Percentiles rank a stretch among this genome's conserved stretches.
Evolutionary conservation across 805 yeast species (phyloP).

Genomic region (Saccharomycopsis babjevae): DNA sequence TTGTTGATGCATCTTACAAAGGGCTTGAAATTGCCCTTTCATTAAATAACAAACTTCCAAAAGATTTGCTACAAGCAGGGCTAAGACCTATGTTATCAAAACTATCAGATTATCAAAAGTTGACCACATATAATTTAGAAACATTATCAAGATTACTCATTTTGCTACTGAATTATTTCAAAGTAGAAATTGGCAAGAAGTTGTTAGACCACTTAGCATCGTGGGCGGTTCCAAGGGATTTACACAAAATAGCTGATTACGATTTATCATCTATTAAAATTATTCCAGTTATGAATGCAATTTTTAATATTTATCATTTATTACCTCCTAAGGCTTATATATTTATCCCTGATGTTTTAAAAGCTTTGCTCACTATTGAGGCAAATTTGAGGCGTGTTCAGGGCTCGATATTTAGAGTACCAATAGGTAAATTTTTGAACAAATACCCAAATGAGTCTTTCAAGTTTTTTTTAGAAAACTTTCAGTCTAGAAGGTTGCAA

Average conservation of each 20-base stretch:
- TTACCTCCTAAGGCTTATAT: conserved; percentile 88
- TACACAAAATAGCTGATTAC: conserved; percentile 68
- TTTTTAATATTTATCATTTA: conserved; percentile 81
- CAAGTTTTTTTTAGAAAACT: conserved; percentile 56
- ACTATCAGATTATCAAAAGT: conserved; percentile 81
- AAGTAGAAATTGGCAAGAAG: conserved; percentile 93
- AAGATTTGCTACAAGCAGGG: conserved; percentile 90
- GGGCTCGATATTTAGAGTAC: conserved; percentile 82
- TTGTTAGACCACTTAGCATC: conserved; percentile 88
- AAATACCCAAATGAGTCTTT: conserved; percentile 70
- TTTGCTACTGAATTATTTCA: conserved; percentile 80
- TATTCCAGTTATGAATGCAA: conserved; percentile 80
- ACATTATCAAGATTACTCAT: conserved; percentile 83
- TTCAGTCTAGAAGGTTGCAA: conserved; percentile 53
- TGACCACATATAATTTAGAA: conserved; percentile 82
- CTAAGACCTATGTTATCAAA: conserved; percentile 93
- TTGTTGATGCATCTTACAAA: conserved; percentile 86
- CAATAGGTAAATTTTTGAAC: conserved; percentile 77
- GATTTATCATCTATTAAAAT: conserved; percentile 74
- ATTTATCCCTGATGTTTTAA: conserved; percentile 78
- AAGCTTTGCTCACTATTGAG: conserved; percentile 68
- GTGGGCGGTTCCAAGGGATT: conserved; percentile 79
- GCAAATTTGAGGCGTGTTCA: conserved; percentile 75
- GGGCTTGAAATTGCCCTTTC: conserved; percentile 78
- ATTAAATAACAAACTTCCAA: conserved; percentile 82